Base-by-base conservation (phyloP, 805 yeast genomes). In the Yarrowia hollandica region DNA sequence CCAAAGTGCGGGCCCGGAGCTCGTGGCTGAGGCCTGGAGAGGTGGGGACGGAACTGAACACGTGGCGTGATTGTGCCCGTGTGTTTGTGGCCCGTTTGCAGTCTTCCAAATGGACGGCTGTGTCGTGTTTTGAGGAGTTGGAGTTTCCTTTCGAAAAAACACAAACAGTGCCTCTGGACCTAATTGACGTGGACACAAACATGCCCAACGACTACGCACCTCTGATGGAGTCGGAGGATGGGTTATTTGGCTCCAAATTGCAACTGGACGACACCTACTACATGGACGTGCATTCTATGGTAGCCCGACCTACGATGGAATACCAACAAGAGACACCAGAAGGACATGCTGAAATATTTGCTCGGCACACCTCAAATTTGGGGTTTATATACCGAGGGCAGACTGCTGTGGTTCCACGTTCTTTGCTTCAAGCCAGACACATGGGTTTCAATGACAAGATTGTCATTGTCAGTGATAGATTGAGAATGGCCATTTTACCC, bases 11-110 rank as follows among this genome's bases (percentile, higher is more conserved):
- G 28, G 33, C 23, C n/a, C 23, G 48, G 9, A 41, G 25, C 10
- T 31, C 48, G 2, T 41, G 48, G 48, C 8, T 41, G 19, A 25
- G n/a, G 18, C 48, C 31, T 5, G 48, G 48, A 16, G 48, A 41
- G 14, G 15, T 9, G 1, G 48, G 48, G 4, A 25, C 48, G 14
- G 48, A 16, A 3, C 10, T 41, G 33, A 41, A 23, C 7, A 41
- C 48, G 4, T 41, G 48, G 48, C 5, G 14, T 5, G 48, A 41
- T 10, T 41, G 48, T 15, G 21, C 28, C 3, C 48, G 31, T 4
- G 48, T 41, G 8, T 41, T 41, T 16, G 31, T 41, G 30, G 48
- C n/a, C 4, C 48, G 48, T 25, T 15, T 41, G 33, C 21, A 31
- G 9, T 25, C 31, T 1, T 10, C 11, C 6, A 23, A 25, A 12